These are phyloP conservation scores for Chenopodium suecicum DNA, from an alignment of 148 eudicot genomes.

Conservation along the genomic window DNA sequence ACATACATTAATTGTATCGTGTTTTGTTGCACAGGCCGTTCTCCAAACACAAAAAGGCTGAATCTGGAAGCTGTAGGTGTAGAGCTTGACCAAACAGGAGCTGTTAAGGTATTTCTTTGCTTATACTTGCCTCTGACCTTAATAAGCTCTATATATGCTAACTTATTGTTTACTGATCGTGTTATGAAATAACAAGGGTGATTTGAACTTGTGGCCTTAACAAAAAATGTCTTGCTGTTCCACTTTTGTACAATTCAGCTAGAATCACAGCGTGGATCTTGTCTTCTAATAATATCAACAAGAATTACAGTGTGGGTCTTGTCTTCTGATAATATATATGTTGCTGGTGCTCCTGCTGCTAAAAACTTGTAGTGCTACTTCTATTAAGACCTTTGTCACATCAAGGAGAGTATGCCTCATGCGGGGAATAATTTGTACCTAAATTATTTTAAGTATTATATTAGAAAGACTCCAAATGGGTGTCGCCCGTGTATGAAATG, in stretches of 20 bases:
- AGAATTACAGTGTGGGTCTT: neutral
- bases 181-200: neutral
- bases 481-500: neutral
- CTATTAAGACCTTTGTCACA: neutral
- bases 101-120: slow-evolving; percentile 58
- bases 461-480: neutral
- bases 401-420: neutral
- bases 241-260: neutral
- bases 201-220: neutral
- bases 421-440: too few relatives aligned
- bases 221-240: neutral
- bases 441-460: too few relatives aligned
- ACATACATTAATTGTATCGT: neutral
- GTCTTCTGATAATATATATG: neutral
- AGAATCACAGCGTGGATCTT: neutral
- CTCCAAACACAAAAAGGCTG: slow-evolving; percentile 84
- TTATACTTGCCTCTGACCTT: slow-evolving; percentile 10
- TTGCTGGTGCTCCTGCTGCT: neutral
- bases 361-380: neutral
- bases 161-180: neutral
- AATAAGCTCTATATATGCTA: neutral
- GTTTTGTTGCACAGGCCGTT: slow-evolving; percentile 51
- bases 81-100: slow-evolving; percentile 65
- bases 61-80: slow-evolving; percentile 83
- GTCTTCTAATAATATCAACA: neutral